These are phyloP conservation scores for Ascodesmis nigricans DNA, from an alignment of 495 filamentous ascomycete genomes.

Conservation along the genomic window DNA sequence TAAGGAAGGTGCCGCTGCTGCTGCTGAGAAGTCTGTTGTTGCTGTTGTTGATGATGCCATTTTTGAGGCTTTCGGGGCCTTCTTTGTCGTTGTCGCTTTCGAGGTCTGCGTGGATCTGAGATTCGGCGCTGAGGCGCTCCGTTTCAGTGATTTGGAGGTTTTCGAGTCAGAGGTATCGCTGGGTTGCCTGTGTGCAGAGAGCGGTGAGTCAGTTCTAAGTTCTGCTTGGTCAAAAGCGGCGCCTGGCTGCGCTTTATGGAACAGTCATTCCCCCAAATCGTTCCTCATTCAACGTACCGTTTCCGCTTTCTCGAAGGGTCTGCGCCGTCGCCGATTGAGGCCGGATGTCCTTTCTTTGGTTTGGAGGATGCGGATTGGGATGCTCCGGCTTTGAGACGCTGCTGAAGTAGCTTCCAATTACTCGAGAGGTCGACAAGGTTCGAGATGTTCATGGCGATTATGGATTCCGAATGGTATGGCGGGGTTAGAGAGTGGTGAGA, in stretches of 20 bases:
- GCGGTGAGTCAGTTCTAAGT: background rate
- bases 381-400: constrained; percentile 2
- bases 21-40: constrained; percentile 19
- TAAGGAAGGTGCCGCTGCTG: constrained; percentile 14
- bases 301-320: background rate
- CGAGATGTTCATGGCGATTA: too few species aligned
- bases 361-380: background rate
- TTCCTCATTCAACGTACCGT: background rate
- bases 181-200: background rate
- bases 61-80: constrained; percentile 36
- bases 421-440: too few species aligned
- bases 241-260: background rate
- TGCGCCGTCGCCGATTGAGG: constrained; percentile 3
- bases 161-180: background rate
- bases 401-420: constrained; percentile 19
- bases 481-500: too few species aligned
- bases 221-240: background rate
- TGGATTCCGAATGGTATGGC: too few species aligned
- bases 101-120: background rate
- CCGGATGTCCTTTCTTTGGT: background rate
- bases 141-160: too few species aligned
- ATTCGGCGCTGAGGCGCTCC: background rate
- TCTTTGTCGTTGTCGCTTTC: constrained; percentile 17
- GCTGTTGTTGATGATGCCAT: background rate
- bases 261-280: constrained; percentile 15